Evolutionary conservation across 1,284 basidiomycete species (phyloP), one percentile per base, ranked within the genome.

Genomic region (Cutaneotrichosporon sp.): DNA sequence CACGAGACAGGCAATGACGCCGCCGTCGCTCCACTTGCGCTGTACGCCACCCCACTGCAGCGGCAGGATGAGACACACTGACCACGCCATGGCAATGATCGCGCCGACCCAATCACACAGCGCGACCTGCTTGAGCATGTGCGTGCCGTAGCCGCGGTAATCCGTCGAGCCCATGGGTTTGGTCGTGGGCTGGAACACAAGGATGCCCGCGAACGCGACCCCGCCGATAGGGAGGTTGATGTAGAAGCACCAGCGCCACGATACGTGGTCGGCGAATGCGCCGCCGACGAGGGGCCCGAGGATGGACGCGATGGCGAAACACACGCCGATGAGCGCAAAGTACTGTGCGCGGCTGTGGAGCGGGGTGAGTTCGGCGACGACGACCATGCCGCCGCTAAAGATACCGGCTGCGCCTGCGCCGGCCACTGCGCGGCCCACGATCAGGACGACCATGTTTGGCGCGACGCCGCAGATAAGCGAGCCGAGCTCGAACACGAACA

Each of bases 381-480:
- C 68, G 54, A 76, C 66, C 60, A 76, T 70, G 23, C 59, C 70
- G 0, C 70, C 63, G 5, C 68, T 67, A 60, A 79, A 78, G 58
- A 81, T 77, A 7, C 79, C 80, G 0, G 77, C 76, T 0, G 77
- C 79, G 9, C 79, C 80, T 4, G 77, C 63, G 33, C 80, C 79
- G 0, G 78, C 75, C 38, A 81, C 59, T 0, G 78, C 79, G 26
- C 80, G 72, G 8, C 78, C 79, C 21, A 80, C 63, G 48, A 80
- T 79, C 43, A 80, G 65, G 22, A 79, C 68, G 13, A 70, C 62
- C 60, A 79, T 77, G 13, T 56, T 71, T 0, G 76, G 74, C 0
- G 81, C 77, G n/a, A 78, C 76, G 36, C 73, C 81, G 59, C 80
- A 82, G 15, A 82, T 60, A 33, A 81, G 67, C 4, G 77, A 78